Percentiles rank a stretch among this genome's conserved stretches.
Evolutionary conservation across 169 alveolate species (phyloP).

Genomic region (Plasmodium inui): DNA sequence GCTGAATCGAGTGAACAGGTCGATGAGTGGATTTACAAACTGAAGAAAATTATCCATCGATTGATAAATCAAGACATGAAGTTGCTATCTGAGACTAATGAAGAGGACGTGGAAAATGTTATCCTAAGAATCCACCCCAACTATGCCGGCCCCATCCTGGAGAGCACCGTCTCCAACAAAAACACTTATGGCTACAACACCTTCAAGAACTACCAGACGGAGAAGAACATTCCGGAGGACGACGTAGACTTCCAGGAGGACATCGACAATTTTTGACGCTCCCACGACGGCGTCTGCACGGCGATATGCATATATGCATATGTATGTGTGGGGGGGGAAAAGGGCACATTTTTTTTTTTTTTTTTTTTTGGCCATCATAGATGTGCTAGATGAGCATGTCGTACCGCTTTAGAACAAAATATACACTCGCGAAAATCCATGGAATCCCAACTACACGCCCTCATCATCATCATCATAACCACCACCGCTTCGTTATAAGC

Average conservation of each 20-base stretch:
- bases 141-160: conserved; percentile 74
- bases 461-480: no score
- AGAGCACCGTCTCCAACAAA: conserved; percentile 26
- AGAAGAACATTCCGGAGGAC: conserved; percentile 26
- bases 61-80: conserved; percentile 82
- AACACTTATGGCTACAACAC: conserved; percentile 60
- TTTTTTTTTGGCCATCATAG: background rate
- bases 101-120: conserved; percentile 78
- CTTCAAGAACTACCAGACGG: conserved; percentile 45
- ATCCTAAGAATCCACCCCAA: conserved; percentile 84
- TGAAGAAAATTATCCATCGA: conserved; percentile 81
- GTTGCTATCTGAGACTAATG: conserved; percentile 75
- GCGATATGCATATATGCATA: background rate
- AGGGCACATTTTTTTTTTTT: background rate
- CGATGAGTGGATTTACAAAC: conserved; percentile 82
- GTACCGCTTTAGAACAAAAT: no score
- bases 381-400: no score
- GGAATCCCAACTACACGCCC: no score
- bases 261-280: conserved; percentile 15
- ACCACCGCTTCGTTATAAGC: no score
- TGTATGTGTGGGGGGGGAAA: background rate
- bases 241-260: conserved; percentile 72
- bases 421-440: no score
- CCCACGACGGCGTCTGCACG: background rate
- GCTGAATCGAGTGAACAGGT: conserved; percentile 84